Evolutionary conservation across 2,329 filamentous ascomycete genomes (phyloP).

Genomic region (Acrocalymma vagum): DNA sequence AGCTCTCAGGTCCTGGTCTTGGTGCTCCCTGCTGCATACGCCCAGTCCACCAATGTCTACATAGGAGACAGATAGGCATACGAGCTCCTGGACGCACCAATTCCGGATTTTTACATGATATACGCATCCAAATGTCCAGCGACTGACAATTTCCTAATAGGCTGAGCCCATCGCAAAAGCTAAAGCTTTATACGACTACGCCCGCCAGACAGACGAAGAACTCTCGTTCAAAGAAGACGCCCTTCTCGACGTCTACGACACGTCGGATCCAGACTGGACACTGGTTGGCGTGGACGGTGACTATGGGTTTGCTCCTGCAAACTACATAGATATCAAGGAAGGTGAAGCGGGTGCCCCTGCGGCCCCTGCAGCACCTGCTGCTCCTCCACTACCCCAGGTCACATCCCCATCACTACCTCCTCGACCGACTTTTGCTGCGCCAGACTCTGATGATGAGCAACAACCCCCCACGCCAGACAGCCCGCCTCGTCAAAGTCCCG

Average conservation of each 20-base stretch:
- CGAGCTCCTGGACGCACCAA: background rate
- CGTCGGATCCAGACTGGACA: slow-evolving; percentile 94
- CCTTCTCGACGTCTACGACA: slow-evolving; percentile 84
- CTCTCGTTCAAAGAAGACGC: slow-evolving; percentile 93
- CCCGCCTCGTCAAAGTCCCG: slow-evolving; percentile 61
- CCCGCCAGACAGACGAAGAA: slow-evolving; percentile 96
- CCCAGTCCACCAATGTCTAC: too few relatives aligned
- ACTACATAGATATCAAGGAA: slow-evolving; percentile 84
- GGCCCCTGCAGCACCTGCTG: slow-evolving; percentile 8
- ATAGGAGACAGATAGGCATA: background rate
- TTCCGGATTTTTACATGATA: background rate
- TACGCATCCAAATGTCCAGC: too few relatives aligned
- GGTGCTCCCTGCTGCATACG: slow-evolving; percentile 5
- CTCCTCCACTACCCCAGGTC: too few relatives aligned
- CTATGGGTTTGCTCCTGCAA: slow-evolving; percentile 93
- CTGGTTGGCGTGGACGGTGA: slow-evolving; percentile 84
- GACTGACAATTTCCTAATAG: slow-evolving; percentile 49
- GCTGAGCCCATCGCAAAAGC: slow-evolving; percentile 74
- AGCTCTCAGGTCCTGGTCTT: slow-evolving; percentile 13
- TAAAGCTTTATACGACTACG: slow-evolving; percentile 97
- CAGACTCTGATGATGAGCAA: slow-evolving; percentile 54
- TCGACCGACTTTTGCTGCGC: slow-evolving; percentile 49
- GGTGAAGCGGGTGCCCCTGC: slow-evolving; percentile 47
- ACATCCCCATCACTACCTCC: slow-evolving; percentile 58
- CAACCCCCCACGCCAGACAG: slow-evolving; percentile 55